A percentile compares a stretch with the other conserved stretches of the same genome.
These are phyloP conservation scores for Boletus tomentosulus DNA, from an alignment of 768 basidiomycete species.

Conservation along the genomic window DNA sequence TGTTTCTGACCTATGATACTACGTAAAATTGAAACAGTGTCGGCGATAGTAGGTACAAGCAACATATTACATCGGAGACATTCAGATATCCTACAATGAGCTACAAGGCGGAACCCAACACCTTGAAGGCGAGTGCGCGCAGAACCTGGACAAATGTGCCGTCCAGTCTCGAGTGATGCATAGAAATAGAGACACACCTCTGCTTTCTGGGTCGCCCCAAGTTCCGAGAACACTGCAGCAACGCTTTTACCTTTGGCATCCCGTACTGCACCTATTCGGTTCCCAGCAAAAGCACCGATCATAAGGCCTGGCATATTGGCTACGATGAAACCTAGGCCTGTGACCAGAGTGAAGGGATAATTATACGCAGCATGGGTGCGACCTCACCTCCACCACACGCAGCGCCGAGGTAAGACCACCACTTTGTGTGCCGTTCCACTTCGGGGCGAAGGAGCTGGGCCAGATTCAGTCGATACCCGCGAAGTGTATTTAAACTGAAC, in stretches of 20 bases:
- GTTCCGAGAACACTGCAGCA: conserved; percentile 76
- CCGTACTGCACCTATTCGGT: conserved; percentile 83
- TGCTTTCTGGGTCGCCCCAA: conserved; percentile 78
- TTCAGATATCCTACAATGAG: conserved; percentile 9
- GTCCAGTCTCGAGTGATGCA: neutral
- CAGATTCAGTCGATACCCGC: neutral
- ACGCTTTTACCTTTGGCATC: conserved; percentile 96
- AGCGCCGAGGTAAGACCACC: conserved; percentile 74
- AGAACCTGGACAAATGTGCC: conserved; percentile 52
- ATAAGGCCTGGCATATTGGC: conserved; percentile 85
- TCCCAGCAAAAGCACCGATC: conserved; percentile 84
- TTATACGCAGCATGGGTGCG: conserved; percentile 2
- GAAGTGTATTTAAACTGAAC: neutral
- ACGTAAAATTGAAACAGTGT: conserved; percentile 3
- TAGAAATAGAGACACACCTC: conserved; percentile 52
- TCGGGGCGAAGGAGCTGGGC: conserved; percentile 74
- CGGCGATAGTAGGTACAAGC: neutral
- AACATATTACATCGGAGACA: neutral
- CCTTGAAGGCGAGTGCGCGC: conserved; percentile 76
- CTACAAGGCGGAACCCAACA: conserved; percentile 60
- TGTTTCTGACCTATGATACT: neutral
- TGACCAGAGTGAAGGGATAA: conserved; percentile 33
- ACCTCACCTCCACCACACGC: conserved; percentile 59
- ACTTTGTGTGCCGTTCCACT: conserved; percentile 63
- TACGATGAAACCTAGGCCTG: conserved; percentile 38